Evolutionary conservation across 495 filamentous ascomycete genomes (phyloP).

Genomic region (Extremus antarcticus): DNA sequence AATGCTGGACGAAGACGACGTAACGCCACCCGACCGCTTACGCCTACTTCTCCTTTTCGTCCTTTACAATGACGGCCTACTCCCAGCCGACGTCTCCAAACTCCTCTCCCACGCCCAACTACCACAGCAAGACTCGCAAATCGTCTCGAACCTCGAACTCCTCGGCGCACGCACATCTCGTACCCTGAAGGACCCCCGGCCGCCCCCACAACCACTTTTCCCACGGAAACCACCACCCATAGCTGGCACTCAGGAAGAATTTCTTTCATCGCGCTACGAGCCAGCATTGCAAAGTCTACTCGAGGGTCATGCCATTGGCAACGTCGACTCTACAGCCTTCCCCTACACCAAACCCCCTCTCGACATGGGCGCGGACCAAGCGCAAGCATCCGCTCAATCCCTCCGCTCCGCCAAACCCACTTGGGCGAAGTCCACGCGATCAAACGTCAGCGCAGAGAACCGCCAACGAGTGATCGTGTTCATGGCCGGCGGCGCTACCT

Average conservation of each 20-base stretch:
- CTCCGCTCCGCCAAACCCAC: constrained; percentile 82
- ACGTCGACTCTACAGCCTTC: constrained; percentile 50
- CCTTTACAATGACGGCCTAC: constrained; percentile 77
- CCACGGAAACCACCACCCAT: constrained; percentile 43
- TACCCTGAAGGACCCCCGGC: constrained; percentile 63
- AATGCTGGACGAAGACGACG: constrained; percentile 67
- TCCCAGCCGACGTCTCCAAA: constrained; percentile 73
- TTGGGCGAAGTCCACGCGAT: constrained; percentile 72
- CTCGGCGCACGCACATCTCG: constrained; percentile 69
- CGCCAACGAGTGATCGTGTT: constrained; percentile 88
- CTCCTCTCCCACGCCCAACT: constrained; percentile 76
- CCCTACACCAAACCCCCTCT: constrained; percentile 73
- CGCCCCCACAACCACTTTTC: constrained; percentile 55
- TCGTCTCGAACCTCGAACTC: constrained; percentile 67
- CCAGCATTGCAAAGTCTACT: constrained; percentile 40
- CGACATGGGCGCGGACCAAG: constrained; percentile 40
- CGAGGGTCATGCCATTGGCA: constrained; percentile 53
- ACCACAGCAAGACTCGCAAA: constrained; percentile 56
- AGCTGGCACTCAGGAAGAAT: constrained; percentile 39
- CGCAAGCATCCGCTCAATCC: constrained; percentile 57
- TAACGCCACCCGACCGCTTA: constrained; percentile 61
- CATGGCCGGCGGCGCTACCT: constrained; percentile 92
- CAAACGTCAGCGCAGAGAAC: constrained; percentile 55
- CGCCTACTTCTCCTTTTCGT: constrained; percentile 77
- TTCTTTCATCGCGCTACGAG: constrained; percentile 50